A percentile compares a stretch with the other conserved stretches of the same genome.
These are phyloP conservation scores for Gynandropsis gynandra DNA, from an alignment of 345 rosid genomes.

Conservation along the genomic window DNA sequence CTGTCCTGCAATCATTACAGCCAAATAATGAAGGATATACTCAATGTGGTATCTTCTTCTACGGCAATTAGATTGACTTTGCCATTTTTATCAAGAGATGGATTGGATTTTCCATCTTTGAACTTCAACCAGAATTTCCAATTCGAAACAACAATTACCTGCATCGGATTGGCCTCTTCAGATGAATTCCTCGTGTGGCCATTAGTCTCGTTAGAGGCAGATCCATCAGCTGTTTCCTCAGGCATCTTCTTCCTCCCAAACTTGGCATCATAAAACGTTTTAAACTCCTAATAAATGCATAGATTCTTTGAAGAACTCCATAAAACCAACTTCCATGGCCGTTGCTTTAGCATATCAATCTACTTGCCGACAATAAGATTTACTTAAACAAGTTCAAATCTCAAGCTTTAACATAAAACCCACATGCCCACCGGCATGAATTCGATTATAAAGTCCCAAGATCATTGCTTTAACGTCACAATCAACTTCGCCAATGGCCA, in stretches of 20 bases:
- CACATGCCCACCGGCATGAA: background rate
- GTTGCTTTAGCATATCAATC: background rate
- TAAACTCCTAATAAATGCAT: conserved; percentile 63
- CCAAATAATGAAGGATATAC: conserved; percentile 3
- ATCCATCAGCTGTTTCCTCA: conserved; percentile 33
- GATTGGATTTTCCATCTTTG: too few relatives aligned
- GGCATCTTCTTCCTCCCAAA: conserved; percentile 78
- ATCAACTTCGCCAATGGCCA: too few relatives aligned
- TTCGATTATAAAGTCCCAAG: background rate
- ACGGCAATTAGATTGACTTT: too few relatives aligned
- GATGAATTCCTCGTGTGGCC: conserved; percentile 41
- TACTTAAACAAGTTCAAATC: background rate
- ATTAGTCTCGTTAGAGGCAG: conserved; percentile 36
- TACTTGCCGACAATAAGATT: background rate
- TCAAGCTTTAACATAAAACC: background rate
- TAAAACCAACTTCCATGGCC: background rate
- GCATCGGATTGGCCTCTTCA: conserved; percentile 48
- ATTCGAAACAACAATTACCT: conserved; percentile 31
- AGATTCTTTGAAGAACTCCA: background rate
- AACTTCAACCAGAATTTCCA: background rate
- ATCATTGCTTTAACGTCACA: background rate
- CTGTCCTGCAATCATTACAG: conserved; percentile 34
- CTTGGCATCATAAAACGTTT: conserved; percentile 70
- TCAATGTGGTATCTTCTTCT: too few relatives aligned
- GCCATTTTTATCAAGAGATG: too few relatives aligned